phyloP scores from a whole-genome alignment of 129 eudicot genomes.

The Chrysanthemum seticuspe region DNA sequence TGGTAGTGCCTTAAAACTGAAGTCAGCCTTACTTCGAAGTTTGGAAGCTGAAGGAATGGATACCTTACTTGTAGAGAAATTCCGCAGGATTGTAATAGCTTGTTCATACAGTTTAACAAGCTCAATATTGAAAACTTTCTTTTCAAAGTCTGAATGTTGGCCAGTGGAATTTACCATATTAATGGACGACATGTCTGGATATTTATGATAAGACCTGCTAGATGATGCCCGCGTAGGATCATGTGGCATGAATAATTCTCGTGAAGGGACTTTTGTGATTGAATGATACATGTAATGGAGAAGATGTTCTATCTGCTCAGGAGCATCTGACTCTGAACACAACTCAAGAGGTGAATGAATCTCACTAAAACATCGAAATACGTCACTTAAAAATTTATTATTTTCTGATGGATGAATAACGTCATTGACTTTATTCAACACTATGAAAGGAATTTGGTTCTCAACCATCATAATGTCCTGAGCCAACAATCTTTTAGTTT shows the following conservation, averaged over 20 bases:
- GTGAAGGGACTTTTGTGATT: not conserved
- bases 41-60: slow-evolving; percentile 33
- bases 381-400: not conserved
- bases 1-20: not conserved
- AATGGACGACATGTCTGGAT: no score
- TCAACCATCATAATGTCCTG: no score
- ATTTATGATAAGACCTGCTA: no score
- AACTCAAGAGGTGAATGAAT: slow-evolving; percentile 13
- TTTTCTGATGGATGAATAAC: no score
- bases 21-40: slow-evolving; percentile 21
- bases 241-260: not conserved
- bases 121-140: not conserved
- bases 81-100: not conserved
- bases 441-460: no score
- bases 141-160: not conserved
- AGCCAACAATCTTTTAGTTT: no score
- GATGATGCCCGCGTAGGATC: not conserved
- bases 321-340: not conserved
- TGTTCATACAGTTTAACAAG: slow-evolving; percentile 6
- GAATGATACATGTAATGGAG: slow-evolving; percentile 17
- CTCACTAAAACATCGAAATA: not conserved
- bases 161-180: not conserved
- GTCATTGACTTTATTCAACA: no score
- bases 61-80: slow-evolving; percentile 10
- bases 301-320: not conserved